Conservation (phyloP, 2,329 filamentous ascomycete genomes). For the Myriosclerotinia duriaeana region DNA sequence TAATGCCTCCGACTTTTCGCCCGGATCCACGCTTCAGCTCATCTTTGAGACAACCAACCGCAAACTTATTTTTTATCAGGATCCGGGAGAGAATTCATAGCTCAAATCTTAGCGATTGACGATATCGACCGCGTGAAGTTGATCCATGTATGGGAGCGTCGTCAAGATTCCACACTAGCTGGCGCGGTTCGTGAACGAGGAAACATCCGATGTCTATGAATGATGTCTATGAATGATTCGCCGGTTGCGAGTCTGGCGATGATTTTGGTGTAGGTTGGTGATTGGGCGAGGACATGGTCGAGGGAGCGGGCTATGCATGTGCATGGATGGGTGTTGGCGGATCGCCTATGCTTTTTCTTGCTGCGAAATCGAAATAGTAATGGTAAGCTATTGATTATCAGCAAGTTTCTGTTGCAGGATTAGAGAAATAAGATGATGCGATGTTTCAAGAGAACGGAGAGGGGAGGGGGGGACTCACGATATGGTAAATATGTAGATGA, state of each 20-base stretch:
- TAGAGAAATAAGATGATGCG: neutral
- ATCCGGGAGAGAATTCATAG: constrained; percentile 43
- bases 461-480: constrained; percentile 1
- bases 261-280: constrained; percentile 26
- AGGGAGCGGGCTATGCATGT: constrained; percentile 32
- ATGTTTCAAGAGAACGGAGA: too few species aligned
- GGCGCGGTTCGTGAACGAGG: constrained; percentile 44
- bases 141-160: constrained; percentile 37
- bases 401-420: too few species aligned
- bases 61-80: constrained; percentile 32
- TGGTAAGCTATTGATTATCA: too few species aligned
- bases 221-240: constrained; percentile 27
- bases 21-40: constrained; percentile 32
- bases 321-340: constrained; percentile 26
- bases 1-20: neutral
- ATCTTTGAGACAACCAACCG: constrained; percentile 39
- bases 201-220: constrained; percentile 39
- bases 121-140: constrained; percentile 40
- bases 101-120: constrained; percentile 41
- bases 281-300: constrained; percentile 24
- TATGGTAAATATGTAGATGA: constrained; percentile 16
- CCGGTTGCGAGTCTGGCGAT: constrained; percentile 26
- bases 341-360: constrained; percentile 28
- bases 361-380: neutral
- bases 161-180: constrained; percentile 37